Percentiles rank a stretch among this genome's conserved stretches.
These are phyloP conservation scores for Kazachstania martiniae DNA, from an alignment of 805 yeast genomes.

Conservation along the genomic window DNA sequence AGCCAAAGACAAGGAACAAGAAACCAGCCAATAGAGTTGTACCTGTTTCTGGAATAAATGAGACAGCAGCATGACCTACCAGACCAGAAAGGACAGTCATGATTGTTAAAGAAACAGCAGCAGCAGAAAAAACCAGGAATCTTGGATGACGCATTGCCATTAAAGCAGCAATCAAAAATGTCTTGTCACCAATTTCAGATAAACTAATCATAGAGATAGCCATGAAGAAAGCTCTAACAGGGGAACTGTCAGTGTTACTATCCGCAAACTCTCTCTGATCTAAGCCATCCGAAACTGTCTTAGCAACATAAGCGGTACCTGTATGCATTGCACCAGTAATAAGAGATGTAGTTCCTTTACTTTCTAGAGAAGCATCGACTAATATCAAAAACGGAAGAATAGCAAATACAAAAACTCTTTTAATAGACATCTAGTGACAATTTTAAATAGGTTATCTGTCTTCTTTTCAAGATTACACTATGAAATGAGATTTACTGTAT, in stretches of 20 bases:
- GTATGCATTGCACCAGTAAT: too few relatives aligned
- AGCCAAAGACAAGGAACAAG: slow-evolving; percentile 75
- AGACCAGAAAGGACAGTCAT: slow-evolving; percentile 90
- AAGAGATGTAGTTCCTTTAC: too few relatives aligned
- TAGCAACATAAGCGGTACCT: background rate
- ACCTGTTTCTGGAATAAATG: slow-evolving; percentile 64
- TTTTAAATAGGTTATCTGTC: too few relatives aligned
- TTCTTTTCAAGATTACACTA: too few relatives aligned
- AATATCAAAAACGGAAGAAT: too few relatives aligned
- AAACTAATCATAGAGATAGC: slow-evolving; percentile 83
- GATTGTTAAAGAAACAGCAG: slow-evolving; percentile 70
- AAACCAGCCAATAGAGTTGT: slow-evolving; percentile 77
- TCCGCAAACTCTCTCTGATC: background rate
- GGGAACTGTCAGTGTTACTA: too few relatives aligned
- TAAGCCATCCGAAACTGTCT: background rate
- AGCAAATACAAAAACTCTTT: too few relatives aligned
- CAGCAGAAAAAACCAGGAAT: slow-evolving; percentile 75
- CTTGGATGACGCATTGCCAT: slow-evolving; percentile 95
- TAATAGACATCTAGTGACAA: too few relatives aligned
- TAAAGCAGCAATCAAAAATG: slow-evolving; percentile 90
- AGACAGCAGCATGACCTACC: slow-evolving; percentile 85
- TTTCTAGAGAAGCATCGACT: too few relatives aligned
- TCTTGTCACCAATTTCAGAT: slow-evolving; percentile 96
- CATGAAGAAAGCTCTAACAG: slow-evolving; percentile 55
- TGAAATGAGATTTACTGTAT: too few relatives aligned